Base-by-base conservation (phyloP, 202 grass and related monocot species). In the Zoysia matrella region DNA sequence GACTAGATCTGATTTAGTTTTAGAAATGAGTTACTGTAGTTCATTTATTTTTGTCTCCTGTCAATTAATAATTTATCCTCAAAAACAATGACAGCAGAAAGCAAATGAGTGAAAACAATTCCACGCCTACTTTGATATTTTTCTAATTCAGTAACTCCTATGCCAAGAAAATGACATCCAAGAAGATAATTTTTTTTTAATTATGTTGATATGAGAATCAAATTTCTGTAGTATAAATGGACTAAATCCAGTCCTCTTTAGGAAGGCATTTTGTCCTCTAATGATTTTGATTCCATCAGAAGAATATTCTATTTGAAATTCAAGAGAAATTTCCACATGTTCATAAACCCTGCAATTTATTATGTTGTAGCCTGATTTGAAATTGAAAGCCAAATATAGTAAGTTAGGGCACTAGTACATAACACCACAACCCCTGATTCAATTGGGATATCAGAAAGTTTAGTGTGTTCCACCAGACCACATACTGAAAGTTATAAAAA, bases 41-140 rank as follows among this genome's bases (percentile, higher is more conserved):
- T 73, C 53, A 52, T 69, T 13, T 40, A 46, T 14, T 51, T 58
- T 61, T 47, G 58, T 45, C 6, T 14, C 43, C 44, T 36, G 11
- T 2, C 2, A 67, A 47, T 58, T 40, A 36, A 41, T 42, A 49
- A 14, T 15, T 16, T 58, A 1, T 1, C 56, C 56, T 58, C 5
- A 58, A 58, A 18, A 58, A 18, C 16, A 18, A 84, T 13, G 43
- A 58, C 22, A 45, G 22, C 2, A 53, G 8, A 56, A 89, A 76
- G 43, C 43, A 77, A 60, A 77, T 73, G 51, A 66, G 47, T 40
- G 60, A 66, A 78, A 58, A 11, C 53, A 45, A 42, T 55, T 74
- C 1, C 30, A 36, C 1, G 30, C 30, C 30, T 36, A 36, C 30
- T 36, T 36, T 36, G 30, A 36, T 36, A 36, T 36, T 8, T 9